These are phyloP conservation scores for Jackrogersella minutella DNA, from an alignment of 495 filamentous ascomycete genomes.

Conservation along the genomic window DNA sequence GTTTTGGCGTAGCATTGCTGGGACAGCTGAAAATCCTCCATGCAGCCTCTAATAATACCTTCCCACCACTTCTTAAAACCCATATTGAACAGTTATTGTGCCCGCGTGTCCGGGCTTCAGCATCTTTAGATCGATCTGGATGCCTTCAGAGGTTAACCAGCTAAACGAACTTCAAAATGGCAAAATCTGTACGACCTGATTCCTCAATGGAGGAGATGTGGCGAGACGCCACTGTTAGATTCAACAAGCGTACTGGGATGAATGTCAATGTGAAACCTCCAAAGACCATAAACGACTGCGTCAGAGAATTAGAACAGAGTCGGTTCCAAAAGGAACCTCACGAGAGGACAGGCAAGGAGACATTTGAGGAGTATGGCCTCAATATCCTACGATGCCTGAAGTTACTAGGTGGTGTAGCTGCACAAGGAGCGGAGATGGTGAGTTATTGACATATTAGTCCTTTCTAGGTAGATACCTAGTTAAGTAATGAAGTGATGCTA, in stretches of 20 bases:
- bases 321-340: not conserved
- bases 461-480: too few relatives aligned
- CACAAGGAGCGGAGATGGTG: constrained; percentile 37
- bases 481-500: constrained; percentile 12
- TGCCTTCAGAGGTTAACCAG: not conserved
- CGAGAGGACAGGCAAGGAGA: not conserved
- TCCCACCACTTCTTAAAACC: too few relatives aligned
- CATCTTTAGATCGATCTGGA: not conserved
- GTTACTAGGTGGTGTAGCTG: constrained; percentile 37
- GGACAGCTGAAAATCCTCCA: too few relatives aligned
- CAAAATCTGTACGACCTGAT: not conserved
- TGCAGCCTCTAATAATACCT: too few relatives aligned
- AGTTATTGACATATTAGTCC: too few relatives aligned
- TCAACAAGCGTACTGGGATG: not conserved
- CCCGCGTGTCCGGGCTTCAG: too few relatives aligned
- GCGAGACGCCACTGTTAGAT: not conserved
- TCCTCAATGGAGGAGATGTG: constrained; percentile 10
- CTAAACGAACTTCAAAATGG: not conserved
- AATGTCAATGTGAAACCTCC: constrained; percentile 1
- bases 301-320: not conserved
- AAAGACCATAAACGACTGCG: not conserved
- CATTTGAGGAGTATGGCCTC: constrained; percentile 1
- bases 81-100: too few relatives aligned
- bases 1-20: too few relatives aligned
- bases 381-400: constrained; percentile 38